Conservation (phyloP, 306 rosid species). For the Cucurbita moschata region DNA sequence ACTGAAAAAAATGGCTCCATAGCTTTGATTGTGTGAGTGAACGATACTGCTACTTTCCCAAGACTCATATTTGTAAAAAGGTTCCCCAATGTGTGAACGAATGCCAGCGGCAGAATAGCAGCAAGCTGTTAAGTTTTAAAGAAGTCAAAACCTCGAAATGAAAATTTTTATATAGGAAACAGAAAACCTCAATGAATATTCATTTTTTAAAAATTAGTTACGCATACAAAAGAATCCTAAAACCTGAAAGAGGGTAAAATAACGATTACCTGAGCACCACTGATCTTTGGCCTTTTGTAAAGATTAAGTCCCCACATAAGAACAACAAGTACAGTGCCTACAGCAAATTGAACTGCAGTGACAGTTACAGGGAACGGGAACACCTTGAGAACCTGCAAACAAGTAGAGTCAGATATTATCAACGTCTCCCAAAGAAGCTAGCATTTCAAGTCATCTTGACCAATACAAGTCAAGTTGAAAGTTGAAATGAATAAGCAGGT, state of each 20-base stretch:
- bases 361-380: slow-evolving; percentile 59
- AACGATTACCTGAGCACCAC: slow-evolving; percentile 49
- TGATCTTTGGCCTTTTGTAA: slow-evolving; percentile 58
- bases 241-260: not conserved
- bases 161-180: not conserved
- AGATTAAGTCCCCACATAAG: slow-evolving; percentile 76
- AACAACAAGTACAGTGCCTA: slow-evolving; percentile 50
- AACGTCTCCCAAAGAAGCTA: not conserved
- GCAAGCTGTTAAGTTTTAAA: slow-evolving; percentile 40
- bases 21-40: slow-evolving; percentile 93
- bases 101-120: slow-evolving; percentile 66
- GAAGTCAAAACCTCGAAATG: not conserved
- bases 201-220: slow-evolving; percentile 5
- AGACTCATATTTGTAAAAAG: slow-evolving; percentile 95
- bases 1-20: slow-evolving; percentile 92
- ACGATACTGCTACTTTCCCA: slow-evolving; percentile 88
- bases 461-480: not conserved
- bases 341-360: slow-evolving; percentile 51
- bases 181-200: not conserved
- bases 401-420: not conserved
- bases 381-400: slow-evolving; percentile 68
- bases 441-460: not conserved
- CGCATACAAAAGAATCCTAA: not conserved
- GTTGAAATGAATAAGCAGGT: slow-evolving; percentile 3
- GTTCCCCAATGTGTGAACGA: slow-evolving; percentile 75